Evolutionary conservation across 2,329 filamentous ascomycete species (phyloP).

Genomic region (Anthostomella pinea): DNA sequence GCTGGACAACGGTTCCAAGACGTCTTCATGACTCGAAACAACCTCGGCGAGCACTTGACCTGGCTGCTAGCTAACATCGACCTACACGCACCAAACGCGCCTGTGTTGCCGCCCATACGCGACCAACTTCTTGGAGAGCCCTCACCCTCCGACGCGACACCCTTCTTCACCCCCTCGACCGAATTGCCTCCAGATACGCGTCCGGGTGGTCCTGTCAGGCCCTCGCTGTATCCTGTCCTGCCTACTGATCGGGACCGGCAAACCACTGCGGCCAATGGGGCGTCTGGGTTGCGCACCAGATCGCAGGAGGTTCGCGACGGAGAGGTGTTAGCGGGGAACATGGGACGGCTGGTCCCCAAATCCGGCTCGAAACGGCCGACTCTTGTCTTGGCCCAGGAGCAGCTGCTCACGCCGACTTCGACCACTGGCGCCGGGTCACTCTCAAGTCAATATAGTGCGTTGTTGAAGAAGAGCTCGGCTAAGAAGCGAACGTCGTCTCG

Average conservation of each 20-base stretch:
- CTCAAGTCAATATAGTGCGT: constrained; percentile 35
- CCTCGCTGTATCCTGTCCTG: constrained; percentile 21
- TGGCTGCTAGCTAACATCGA: constrained; percentile 53
- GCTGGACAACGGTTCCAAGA: constrained; percentile 36
- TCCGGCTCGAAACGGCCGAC: constrained; percentile 44
- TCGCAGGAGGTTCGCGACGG: constrained; percentile 18
- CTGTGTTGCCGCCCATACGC: constrained; percentile 35
- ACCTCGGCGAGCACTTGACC: constrained; percentile 54
- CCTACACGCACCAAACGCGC: constrained; percentile 38
- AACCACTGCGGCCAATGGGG: constrained; percentile 21
- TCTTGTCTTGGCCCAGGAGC: constrained; percentile 41
- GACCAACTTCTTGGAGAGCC: constrained; percentile 21
- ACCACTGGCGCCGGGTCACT: constrained; percentile 32
- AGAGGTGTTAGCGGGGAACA: constrained; percentile 28
- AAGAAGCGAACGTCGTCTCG: constrained; percentile 25
- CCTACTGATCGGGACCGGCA: constrained; percentile 13
- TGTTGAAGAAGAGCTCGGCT: constrained; percentile 27
- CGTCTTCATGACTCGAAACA: constrained; percentile 62
- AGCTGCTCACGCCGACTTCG: constrained; percentile 41
- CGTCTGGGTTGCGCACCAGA: constrained; percentile 14
- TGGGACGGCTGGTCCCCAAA: constrained; percentile 45
- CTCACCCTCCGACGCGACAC: constrained; percentile 24
- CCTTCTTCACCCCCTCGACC: constrained; percentile 17
- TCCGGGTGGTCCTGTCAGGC: constrained; percentile 9
- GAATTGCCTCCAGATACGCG: constrained; percentile 17